These are phyloP conservation scores for Ogataea saltuana DNA, from an alignment of 805 yeast species.

Conservation along the genomic window DNA sequence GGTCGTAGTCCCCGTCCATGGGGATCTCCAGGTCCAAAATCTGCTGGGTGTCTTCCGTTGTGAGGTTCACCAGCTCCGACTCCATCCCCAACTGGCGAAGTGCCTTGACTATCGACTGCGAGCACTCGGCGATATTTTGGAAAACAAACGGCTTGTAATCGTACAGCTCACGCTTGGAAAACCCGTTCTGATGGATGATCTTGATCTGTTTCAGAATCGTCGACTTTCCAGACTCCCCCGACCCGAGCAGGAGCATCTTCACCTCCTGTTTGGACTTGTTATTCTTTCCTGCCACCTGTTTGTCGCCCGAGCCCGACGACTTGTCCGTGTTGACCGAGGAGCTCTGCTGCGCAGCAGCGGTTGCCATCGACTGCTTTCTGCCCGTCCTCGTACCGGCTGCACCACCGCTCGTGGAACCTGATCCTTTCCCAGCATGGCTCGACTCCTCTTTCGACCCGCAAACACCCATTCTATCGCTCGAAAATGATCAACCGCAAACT, in stretches of 20 bases:
- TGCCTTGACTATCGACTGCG: conserved; percentile 69
- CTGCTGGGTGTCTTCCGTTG: conserved; percentile 42
- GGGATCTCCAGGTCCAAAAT: conserved; percentile 50
- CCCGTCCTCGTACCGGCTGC: too few relatives aligned
- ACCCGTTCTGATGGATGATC: conserved; percentile 72
- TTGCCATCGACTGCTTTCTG: conserved; percentile 1
- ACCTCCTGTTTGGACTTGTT: conserved; percentile 46
- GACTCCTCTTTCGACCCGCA: conserved; percentile 31
- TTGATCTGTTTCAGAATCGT: conserved; percentile 83
- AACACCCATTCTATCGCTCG: too few relatives aligned
- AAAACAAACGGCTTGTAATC: conserved; percentile 80
- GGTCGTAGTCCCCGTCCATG: conserved; percentile 49
- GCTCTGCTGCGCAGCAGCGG: background rate
- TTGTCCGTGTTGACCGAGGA: background rate
- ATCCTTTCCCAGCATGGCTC: background rate
- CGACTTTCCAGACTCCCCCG: conserved; percentile 86
- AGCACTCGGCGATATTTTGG: conserved; percentile 75
- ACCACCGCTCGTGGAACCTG: background rate
- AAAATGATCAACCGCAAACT: too few relatives aligned
- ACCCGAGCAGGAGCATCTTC: conserved; percentile 77
- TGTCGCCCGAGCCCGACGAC: conserved; percentile 1
- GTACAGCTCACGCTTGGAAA: conserved; percentile 64
- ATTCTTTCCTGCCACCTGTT: conserved; percentile 2
- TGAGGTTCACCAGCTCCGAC: conserved; percentile 34
- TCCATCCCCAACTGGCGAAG: conserved; percentile 51